Percentiles rank a stretch among this genome's conserved stretches.
Conservation (phyloP, 2,329 filamentous ascomycete species). For the Fusarium sp. region DNA sequence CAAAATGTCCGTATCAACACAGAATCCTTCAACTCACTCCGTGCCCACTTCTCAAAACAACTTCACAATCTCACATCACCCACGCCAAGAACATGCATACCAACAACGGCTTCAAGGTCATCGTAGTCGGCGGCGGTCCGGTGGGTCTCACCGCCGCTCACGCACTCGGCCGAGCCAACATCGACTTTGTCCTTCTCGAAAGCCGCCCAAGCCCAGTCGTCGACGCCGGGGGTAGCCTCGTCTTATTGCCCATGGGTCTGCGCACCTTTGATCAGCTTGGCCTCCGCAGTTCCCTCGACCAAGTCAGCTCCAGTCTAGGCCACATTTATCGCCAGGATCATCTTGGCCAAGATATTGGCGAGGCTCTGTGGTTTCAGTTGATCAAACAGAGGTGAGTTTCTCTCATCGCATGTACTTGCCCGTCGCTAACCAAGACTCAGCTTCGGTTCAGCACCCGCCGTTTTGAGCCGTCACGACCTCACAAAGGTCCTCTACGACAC, state of each 20-base stretch:
- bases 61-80: too few species aligned
- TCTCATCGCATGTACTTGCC: accelerated
- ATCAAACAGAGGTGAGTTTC: slow-evolving; percentile 45
- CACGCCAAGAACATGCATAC: not conserved
- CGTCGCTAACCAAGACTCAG: slow-evolving; percentile 28
- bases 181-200: slow-evolving; percentile 60
- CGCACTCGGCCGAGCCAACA: slow-evolving; percentile 45
- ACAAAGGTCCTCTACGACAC: slow-evolving; percentile 52
- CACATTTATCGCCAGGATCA: slow-evolving; percentile 45
- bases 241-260: slow-evolving; percentile 49
- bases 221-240: slow-evolving; percentile 52
- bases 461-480: slow-evolving; percentile 56
- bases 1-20: not conserved
- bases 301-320: slow-evolving; percentile 42
- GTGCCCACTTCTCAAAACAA: not conserved
- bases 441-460: slow-evolving; percentile 46
- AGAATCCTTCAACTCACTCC: not conserved
- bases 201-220: slow-evolving; percentile 45
- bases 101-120: slow-evolving; percentile 34
- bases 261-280: slow-evolving; percentile 55
- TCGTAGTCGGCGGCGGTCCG: slow-evolving; percentile 49
- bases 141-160: slow-evolving; percentile 49
- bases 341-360: slow-evolving; percentile 47
- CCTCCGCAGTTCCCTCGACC: slow-evolving; percentile 41
- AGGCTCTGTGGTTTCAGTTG: slow-evolving; percentile 42